Percentiles rank a stretch among this genome's conserved stretches.
Evolutionary conservation across 331 rosid species (phyloP).

Genomic region (Malus hybrid): DNA sequence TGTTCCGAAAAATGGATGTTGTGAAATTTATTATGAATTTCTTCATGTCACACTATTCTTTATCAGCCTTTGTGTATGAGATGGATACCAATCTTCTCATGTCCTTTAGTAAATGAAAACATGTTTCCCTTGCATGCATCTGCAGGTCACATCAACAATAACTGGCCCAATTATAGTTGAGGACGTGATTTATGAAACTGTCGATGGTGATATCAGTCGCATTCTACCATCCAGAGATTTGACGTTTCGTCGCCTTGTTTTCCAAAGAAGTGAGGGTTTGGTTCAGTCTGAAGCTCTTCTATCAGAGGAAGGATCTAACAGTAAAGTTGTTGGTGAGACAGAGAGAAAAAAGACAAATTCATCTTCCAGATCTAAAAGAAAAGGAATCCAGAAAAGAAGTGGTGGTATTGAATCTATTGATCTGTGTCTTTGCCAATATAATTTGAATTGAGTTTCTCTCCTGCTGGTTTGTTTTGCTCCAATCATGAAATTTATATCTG

Average conservation of each 20-base stretch:
- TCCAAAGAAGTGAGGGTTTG: slow-evolving; percentile 75
- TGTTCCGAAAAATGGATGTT: background rate
- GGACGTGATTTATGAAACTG: slow-evolving; percentile 81
- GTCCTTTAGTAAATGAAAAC: background rate
- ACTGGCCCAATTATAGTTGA: slow-evolving; percentile 81
- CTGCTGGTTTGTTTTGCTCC: background rate
- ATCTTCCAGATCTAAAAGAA: slow-evolving; percentile 62
- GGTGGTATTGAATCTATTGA: slow-evolving; percentile 35
- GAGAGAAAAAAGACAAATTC: slow-evolving; percentile 46
- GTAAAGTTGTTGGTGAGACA: slow-evolving; percentile 30
- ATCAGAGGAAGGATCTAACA: slow-evolving; percentile 29
- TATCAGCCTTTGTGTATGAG: background rate
- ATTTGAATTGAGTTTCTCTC: background rate
- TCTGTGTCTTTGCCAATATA: slow-evolving; percentile 1
- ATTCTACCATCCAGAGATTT: slow-evolving; percentile 59
- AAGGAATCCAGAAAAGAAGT: slow-evolving; percentile 35
- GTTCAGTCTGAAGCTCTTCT: slow-evolving; percentile 96
- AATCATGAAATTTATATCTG: background rate
- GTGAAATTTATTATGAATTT: too few relatives aligned
- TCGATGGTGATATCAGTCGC: slow-evolving; percentile 39
- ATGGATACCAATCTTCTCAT: background rate
- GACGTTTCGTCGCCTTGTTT: slow-evolving; percentile 82
- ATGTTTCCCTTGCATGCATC: slow-evolving; percentile 13
- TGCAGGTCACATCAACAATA: slow-evolving; percentile 73
- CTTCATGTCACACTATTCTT: background rate